Evolutionary conservation across 2,329 filamentous ascomycete genomes (phyloP), one percentile per base, ranked within the genome.

Genomic region (Thelonectria blattea): DNA sequence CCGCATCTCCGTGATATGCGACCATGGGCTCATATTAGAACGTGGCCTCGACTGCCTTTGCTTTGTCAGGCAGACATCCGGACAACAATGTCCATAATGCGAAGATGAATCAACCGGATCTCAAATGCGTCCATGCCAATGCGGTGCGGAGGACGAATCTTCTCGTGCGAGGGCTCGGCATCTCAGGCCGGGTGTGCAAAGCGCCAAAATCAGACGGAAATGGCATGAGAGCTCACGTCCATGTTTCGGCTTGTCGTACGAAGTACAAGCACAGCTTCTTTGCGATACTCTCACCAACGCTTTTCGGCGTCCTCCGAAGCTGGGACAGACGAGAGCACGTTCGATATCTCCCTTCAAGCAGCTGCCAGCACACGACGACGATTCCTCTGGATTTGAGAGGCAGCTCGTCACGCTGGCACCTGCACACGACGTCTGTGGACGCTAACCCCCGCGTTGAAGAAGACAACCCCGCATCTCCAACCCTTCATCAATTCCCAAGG

Each of bases 361-460:
- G 45, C 24, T 18, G 34, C 20, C 48, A 39, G 17, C 52, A 37
- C 27, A 24, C 18, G 43, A 39, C 34, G 6, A 37, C n/a, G n/a
- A 49, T 39, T 30, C 18, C 32, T 50, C 42, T 41, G 15, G 30
- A 42, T 52, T 47, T 59, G 57, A 58, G 34, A 50, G 6, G 22
- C 45, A 58, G 48, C 30, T 64, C 60, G 63, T 70, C 68, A 69
- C 65, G 60, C 61, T 69, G 68, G 60, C 55, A 63, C 65, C 53
- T 65, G 42, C 49, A 24, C 34, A 37, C 34, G 34, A 37, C 27
- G 27, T 30, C 27, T 45, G 55, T 69, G 51, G 61, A 52, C 67
- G 68, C 68, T 71, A 70, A 67, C 68, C 68, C 65, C 68, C 68
- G 68, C 68, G 68, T 70, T 68, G 60, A 47, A 52, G 63, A 68